phyloP scores from a whole-genome alignment of 805 yeast genomes.

The Torulaspora microellipsoides region DNA sequence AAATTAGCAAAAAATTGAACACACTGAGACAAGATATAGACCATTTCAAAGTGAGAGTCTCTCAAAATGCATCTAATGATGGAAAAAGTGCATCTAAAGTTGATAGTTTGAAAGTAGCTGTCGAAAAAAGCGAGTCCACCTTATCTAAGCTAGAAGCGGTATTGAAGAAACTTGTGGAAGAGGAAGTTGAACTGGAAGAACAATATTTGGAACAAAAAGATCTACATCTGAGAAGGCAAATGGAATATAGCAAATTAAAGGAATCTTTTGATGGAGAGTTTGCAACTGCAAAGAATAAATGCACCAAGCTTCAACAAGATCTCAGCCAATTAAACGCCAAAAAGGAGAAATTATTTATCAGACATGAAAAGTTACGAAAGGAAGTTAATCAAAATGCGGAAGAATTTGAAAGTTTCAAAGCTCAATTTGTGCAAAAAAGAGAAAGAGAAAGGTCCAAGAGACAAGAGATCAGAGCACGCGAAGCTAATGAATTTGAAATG shows the following conservation, averaged over 20 bases:
- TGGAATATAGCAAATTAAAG: constrained; percentile 29
- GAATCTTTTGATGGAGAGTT: constrained; percentile 19
- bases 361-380: constrained; percentile 25
- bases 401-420: constrained; percentile 22
- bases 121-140: constrained; percentile 37
- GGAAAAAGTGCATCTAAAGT: constrained; percentile 51
- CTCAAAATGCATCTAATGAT: constrained; percentile 49
- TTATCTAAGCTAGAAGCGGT: constrained; percentile 20
- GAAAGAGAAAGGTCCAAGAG: constrained; percentile 23
- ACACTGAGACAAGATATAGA: constrained; percentile 56
- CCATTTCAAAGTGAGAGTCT: constrained; percentile 43
- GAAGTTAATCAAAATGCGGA: constrained; percentile 25
- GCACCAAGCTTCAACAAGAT: constrained; percentile 22
- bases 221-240: constrained; percentile 32
- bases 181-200: constrained; percentile 31
- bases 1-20: constrained; percentile 50
- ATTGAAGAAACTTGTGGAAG: constrained; percentile 13
- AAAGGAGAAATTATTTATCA: constrained; percentile 20
- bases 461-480: constrained; percentile 24
- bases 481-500: constrained; percentile 29
- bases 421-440: constrained; percentile 20
- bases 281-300: constrained; percentile 10
- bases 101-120: constrained; percentile 44
- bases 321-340: constrained; percentile 20
- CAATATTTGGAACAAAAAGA: constrained; percentile 37